Evolutionary conservation across 495 filamentous ascomycete species (phyloP).

Genomic region (Chaetomium tenue): DNA sequence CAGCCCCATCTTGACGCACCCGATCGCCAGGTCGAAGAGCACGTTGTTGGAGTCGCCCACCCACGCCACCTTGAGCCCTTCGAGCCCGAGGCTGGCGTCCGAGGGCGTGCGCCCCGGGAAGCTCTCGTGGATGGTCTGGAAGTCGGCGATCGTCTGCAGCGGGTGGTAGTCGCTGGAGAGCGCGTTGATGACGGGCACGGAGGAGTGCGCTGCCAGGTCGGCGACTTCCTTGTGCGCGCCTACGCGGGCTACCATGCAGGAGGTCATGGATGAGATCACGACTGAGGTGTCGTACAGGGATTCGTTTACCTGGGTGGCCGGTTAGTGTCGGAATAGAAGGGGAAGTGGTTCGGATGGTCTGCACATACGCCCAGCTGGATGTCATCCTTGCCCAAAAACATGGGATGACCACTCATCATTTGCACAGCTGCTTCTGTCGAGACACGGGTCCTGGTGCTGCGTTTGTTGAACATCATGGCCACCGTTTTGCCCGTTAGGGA

Average conservation of each 20-base stretch:
- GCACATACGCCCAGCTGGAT: slow-evolving; percentile 82
- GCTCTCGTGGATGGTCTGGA: slow-evolving; percentile 81
- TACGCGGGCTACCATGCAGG: slow-evolving; percentile 85
- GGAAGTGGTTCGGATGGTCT: background rate
- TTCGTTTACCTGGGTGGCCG: slow-evolving; percentile 67
- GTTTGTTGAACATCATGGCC: slow-evolving; percentile 94
- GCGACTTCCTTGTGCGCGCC: slow-evolving; percentile 78
- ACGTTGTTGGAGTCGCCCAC: slow-evolving; percentile 97
- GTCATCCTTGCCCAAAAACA: slow-evolving; percentile 93
- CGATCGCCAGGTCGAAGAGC: slow-evolving; percentile 86
- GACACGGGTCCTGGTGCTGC: slow-evolving; percentile 86
- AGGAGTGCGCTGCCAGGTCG: slow-evolving; percentile 71
- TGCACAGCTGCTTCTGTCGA: slow-evolving; percentile 86
- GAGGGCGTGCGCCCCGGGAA: slow-evolving; percentile 44
- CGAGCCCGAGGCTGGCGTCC: slow-evolving; percentile 60
- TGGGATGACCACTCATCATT: slow-evolving; percentile 82
- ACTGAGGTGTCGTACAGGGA: slow-evolving; percentile 83
- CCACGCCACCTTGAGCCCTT: slow-evolving; percentile 89
- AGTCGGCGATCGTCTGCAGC: slow-evolving; percentile 88
- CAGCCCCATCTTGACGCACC: slow-evolving; percentile 79
- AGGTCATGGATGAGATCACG: slow-evolving; percentile 90
- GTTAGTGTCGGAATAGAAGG: slow-evolving; percentile 15
- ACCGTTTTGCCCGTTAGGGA: slow-evolving; percentile 68
- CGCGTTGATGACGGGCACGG: slow-evolving; percentile 92
- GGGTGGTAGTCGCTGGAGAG: slow-evolving; percentile 87